Conservation (phyloP, 371 early-diverging fungal genomes). For the Conidiobolus incongruus region DNA sequence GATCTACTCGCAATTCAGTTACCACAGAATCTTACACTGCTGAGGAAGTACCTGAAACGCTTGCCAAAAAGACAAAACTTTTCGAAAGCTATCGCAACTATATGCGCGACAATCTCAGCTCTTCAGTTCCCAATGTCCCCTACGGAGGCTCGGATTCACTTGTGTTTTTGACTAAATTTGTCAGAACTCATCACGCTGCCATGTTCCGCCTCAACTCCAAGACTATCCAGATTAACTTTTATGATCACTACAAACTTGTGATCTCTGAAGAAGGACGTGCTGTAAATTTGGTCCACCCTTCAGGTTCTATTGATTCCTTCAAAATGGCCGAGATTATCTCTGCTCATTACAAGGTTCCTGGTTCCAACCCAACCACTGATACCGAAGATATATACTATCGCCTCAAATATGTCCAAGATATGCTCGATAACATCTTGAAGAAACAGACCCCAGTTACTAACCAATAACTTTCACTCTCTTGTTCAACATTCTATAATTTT, state of each 20-base stretch:
- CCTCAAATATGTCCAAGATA: neutral
- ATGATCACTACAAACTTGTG: slow-evolving; percentile 43
- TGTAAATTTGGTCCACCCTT: slow-evolving; percentile 23
- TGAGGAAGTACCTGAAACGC: slow-evolving; percentile 17
- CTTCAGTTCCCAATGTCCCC: neutral
- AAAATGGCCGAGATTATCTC: slow-evolving; percentile 7
- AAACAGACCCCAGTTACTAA: too few species aligned
- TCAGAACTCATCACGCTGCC: slow-evolving; percentile 31
- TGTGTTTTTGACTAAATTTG: slow-evolving; percentile 37
- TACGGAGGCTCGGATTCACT: slow-evolving; percentile 7
- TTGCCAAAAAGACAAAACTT: slow-evolving; percentile 41
- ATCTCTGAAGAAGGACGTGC: slow-evolving; percentile 21
- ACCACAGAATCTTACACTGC: slow-evolving; percentile 19
- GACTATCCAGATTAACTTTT: slow-evolving; percentile 52
- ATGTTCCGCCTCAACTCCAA: slow-evolving; percentile 46
- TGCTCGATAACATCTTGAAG: neutral
- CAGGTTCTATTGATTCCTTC: slow-evolving; percentile 12
- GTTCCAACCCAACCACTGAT: neutral
- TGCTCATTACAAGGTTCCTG: neutral
- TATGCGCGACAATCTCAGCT: slow-evolving; percentile 30
- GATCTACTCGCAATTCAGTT: slow-evolving; percentile 7
- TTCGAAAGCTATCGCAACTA: slow-evolving; percentile 32
- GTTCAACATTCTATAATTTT: too few species aligned
- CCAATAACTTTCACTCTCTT: too few species aligned
- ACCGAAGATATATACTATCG: neutral